Evolutionary conservation across 495 filamentous ascomycete genomes (phyloP), one percentile per base, ranked within the genome.

Genomic region (Ramalina peruviana): DNA sequence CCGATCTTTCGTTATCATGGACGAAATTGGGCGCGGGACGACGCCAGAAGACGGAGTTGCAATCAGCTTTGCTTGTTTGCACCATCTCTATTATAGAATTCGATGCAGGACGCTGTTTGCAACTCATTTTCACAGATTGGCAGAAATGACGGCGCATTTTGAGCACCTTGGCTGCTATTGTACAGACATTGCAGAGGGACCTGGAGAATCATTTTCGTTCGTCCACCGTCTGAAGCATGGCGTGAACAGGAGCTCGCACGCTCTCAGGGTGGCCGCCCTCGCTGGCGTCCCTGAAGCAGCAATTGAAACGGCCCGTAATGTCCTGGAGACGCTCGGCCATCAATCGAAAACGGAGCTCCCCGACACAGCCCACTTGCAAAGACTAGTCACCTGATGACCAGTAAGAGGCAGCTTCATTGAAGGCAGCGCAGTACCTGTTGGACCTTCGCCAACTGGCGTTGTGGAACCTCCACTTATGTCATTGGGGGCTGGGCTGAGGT

Each of bases 11-110:
- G 92, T 97, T n/a, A 87, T 98, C 60, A 97, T 98, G 90, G 92
- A 98, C 61, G 92, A 98, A 68, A 81, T 98, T 17, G 92, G 92
- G 0, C 76, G 92, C 19, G 92, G 92, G 2, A 98, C 93, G 9
- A 93, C 89, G 3, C 88, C 92, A 1, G 80, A 85, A 52, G 93
- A 96, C 59, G 93, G 92, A 3, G 72, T 81, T 10, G 93, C 92
- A 2, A 79, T 98, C 11, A 88, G 86, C 6, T 96, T 86, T 60
- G 92, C 92, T 1, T 84, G 80, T 58, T 68, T 98, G 36, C 74
- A 90, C 56, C 86, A 94, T 63, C 66, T 98, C 33, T 78, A 86
- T 50, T 68, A 78, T 48, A 71, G 78, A 3, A 94, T 90, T 61
- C 70, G 71, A 56, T 86, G 82, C 56, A 80, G 92, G 3, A 79